phyloP scores from a whole-genome alignment of 2,329 filamentous ascomycete genomes.

The Fusarium coffeatum region DNA sequence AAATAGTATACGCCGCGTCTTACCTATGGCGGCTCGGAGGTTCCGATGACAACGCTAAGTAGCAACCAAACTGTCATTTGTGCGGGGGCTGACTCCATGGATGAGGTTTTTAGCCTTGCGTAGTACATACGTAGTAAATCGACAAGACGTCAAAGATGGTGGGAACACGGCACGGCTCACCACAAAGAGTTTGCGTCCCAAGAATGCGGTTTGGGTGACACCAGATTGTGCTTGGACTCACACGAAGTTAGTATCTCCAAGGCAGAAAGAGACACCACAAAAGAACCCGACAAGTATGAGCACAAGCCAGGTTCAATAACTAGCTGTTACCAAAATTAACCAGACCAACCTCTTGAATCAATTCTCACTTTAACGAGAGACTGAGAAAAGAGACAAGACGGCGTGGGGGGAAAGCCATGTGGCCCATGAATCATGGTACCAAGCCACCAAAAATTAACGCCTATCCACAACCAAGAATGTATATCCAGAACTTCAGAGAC shows the following conservation, averaged over 20 bases:
- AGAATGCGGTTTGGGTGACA: slow-evolving; percentile 35
- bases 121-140: slow-evolving; percentile 8
- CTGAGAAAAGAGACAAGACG: background rate
- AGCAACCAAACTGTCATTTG: slow-evolving; percentile 13
- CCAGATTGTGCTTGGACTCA: slow-evolving; percentile 14
- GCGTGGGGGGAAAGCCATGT: slow-evolving; percentile 15
- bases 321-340: background rate
- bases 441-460: slow-evolving; percentile 29
- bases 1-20: slow-evolving; percentile 28
- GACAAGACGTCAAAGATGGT: slow-evolving; percentile 20
- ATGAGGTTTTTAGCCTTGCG: slow-evolving; percentile 17
- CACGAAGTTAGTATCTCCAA: background rate
- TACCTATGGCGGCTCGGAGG: slow-evolving; percentile 25
- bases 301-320: background rate
- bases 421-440: slow-evolving; percentile 31
- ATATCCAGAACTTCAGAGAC: slow-evolving; percentile 25
- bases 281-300: slow-evolving; percentile 13
- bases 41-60: slow-evolving; percentile 27
- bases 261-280: slow-evolving; percentile 8
- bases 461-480: background rate
- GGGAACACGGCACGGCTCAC: slow-evolving; percentile 19
- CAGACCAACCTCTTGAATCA: background rate
- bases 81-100: slow-evolving; percentile 17
- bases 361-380: background rate
- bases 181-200: slow-evolving; percentile 31